Conservation (phyloP, 202 grass and related monocot genomes). For the Miscanthus sacchariflorus region DNA sequence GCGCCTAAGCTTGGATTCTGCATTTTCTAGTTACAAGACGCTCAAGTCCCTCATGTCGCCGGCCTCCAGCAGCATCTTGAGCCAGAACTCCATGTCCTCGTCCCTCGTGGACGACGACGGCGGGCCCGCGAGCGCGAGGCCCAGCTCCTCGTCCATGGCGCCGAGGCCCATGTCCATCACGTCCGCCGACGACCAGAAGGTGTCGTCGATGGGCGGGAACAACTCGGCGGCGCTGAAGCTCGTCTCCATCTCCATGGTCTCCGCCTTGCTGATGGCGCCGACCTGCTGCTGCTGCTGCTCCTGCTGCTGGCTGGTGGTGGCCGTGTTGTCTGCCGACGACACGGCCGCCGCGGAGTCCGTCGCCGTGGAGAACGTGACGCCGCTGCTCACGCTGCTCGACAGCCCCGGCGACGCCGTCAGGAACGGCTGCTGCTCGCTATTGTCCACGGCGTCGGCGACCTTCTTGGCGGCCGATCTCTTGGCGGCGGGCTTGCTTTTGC, state of each 20-base stretch:
- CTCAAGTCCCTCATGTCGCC: constrained; percentile 68
- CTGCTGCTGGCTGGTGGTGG: constrained; percentile 20
- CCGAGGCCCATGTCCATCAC: constrained; percentile 51
- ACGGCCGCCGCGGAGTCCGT: constrained; percentile 31
- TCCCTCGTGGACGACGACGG: constrained; percentile 37
- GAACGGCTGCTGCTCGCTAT: neutral
- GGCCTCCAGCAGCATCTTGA: constrained; percentile 59
- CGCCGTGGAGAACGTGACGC: constrained; percentile 44
- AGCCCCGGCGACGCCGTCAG: constrained; percentile 46
- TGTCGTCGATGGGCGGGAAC: constrained; percentile 62
- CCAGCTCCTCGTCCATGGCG: constrained; percentile 49
- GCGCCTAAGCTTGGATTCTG: constrained; percentile 2
- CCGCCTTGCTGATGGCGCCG: neutral
- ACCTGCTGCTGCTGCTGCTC: neutral
- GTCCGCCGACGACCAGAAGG: constrained; percentile 65
- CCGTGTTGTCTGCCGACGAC: constrained; percentile 36
- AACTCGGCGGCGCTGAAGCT: constrained; percentile 62
- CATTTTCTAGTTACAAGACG: constrained; percentile 44
- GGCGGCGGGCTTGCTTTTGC: constrained; percentile 40
- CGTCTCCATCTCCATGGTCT: constrained; percentile 52
- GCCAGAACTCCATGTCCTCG: constrained; percentile 91
- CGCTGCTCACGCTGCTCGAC: constrained; percentile 61
- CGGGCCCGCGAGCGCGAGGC: constrained; percentile 33
- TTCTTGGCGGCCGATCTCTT: constrained; percentile 33
- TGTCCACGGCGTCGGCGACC: neutral